Conservation (phyloP, 352 stramenopile genomes). For the Blastocystis sp. region DNA sequence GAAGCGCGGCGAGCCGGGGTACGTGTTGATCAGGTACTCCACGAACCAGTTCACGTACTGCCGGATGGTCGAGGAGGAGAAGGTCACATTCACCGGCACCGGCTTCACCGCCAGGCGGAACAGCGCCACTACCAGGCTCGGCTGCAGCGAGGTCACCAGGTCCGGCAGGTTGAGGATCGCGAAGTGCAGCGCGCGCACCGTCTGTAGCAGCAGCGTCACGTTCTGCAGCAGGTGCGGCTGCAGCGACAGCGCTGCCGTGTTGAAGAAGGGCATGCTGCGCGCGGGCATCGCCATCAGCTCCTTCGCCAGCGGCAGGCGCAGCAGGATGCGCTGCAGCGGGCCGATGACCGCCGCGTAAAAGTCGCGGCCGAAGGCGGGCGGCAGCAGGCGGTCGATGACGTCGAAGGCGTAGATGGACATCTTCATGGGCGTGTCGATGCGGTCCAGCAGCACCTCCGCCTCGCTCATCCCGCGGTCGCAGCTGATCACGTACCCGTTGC, state of each 20-base stretch:
- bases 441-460: slow-evolving; percentile 37
- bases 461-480: slow-evolving; percentile 24
- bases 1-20: slow-evolving; percentile 58
- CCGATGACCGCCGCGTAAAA: background rate
- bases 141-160: background rate
- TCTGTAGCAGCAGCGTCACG: background rate
- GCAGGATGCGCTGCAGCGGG: background rate
- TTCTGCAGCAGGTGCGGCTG: background rate
- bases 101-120: slow-evolving; percentile 32
- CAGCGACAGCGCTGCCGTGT: background rate
- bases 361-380: background rate
- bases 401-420: slow-evolving; percentile 52
- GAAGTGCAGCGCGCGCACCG: slow-evolving; percentile 29
- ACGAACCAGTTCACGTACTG: slow-evolving; percentile 69
- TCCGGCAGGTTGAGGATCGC: slow-evolving; percentile 7
- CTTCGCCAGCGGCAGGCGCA: background rate
- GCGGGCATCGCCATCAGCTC: slow-evolving; percentile 19
- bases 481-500: slow-evolving; percentile 42
- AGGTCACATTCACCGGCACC: background rate
- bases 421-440: slow-evolving; percentile 29
- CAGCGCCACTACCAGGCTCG: background rate
- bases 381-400: slow-evolving; percentile 38
- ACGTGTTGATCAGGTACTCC: slow-evolving; percentile 69
- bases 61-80: background rate
- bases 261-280: slow-evolving; percentile 50